phyloP scores from a whole-genome alignment of 129 eudicot species.

The Cynara cardunculus region DNA sequence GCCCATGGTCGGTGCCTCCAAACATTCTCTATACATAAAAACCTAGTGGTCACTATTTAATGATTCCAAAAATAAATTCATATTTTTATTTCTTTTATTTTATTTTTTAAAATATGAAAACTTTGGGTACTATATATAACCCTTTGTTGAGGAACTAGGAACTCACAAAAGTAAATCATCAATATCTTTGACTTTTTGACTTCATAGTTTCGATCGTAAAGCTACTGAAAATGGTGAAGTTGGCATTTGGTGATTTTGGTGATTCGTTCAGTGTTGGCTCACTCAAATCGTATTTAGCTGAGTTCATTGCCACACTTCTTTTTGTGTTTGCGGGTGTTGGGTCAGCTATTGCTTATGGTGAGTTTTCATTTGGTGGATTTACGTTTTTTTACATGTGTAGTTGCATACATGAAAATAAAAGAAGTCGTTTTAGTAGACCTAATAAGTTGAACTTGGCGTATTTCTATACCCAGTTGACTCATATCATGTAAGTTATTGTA shows the following conservation, averaged over 20 bases:
- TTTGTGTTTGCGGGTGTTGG: conserved; percentile 74
- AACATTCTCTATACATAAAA: conserved; percentile 20
- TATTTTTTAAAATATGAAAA: background rate
- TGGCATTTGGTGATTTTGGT: conserved; percentile 56
- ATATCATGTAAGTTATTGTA: background rate
- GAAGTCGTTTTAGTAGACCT: background rate
- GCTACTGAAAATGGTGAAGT: conserved; percentile 51
- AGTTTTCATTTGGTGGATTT: background rate
- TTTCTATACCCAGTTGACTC: background rate
- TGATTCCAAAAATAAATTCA: background rate
- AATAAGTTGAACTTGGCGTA: background rate
- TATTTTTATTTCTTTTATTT: background rate
- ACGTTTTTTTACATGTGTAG: background rate
- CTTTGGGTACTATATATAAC: conserved; percentile 18
- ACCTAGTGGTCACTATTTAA: background rate
- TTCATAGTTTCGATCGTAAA: background rate
- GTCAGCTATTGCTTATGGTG: conserved; percentile 51
- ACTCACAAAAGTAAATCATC: conserved; percentile 22
- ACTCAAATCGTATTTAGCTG: conserved; percentile 51
- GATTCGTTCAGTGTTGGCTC: conserved; percentile 51
- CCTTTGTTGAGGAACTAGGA: background rate
- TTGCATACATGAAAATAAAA: background rate
- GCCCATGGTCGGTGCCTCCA: conserved; percentile 48
- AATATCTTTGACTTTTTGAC: conserved; percentile 2
- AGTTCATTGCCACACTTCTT: conserved; percentile 65